Conservation (phyloP, 352 stramenopile genomes). For the Phytophthora boehmeriae region DNA sequence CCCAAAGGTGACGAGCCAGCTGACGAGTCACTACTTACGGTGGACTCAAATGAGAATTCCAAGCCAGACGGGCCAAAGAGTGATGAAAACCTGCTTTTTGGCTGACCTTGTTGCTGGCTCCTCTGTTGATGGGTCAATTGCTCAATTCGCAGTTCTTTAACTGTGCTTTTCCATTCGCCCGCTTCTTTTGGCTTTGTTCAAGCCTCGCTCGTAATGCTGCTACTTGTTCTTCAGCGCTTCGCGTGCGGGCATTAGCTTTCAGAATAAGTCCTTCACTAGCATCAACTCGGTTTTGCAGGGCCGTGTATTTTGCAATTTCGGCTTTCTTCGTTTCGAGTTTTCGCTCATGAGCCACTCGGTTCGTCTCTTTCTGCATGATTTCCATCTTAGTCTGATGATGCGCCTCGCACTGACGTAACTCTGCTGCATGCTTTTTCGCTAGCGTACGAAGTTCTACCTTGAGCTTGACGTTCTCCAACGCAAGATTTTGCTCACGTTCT, state of each 20-base stretch:
- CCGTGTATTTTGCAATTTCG: slow-evolving; percentile 21
- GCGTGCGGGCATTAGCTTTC: slow-evolving; percentile 7
- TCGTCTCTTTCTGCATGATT: slow-evolving; percentile 54
- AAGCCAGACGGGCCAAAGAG: slow-evolving; percentile 18
- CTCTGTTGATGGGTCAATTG: slow-evolving; percentile 17
- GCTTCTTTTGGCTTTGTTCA: slow-evolving; percentile 11
- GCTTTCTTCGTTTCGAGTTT: slow-evolving; percentile 49
- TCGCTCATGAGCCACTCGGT: slow-evolving; percentile 53
- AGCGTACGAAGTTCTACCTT: slow-evolving; percentile 51
- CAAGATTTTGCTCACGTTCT: slow-evolving; percentile 25
- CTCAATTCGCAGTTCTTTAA: slow-evolving; percentile 20
- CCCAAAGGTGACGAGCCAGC: slow-evolving; percentile 25
- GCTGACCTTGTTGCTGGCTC: slow-evolving; percentile 14
- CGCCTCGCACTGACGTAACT: slow-evolving; percentile 40
- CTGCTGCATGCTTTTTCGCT: slow-evolving; percentile 53
- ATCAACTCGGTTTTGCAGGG: slow-evolving; percentile 26
- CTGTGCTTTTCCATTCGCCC: slow-evolving; percentile 30
- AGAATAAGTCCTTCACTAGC: slow-evolving; percentile 29
- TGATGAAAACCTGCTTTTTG: slow-evolving; percentile 16
- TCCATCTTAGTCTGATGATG: slow-evolving; percentile 58
- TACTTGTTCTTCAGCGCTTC: slow-evolving; percentile 32
- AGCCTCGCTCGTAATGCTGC: slow-evolving; percentile 13
- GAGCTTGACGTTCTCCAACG: slow-evolving; percentile 37
- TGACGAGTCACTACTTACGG: slow-evolving; percentile 25
- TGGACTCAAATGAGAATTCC: slow-evolving; percentile 38